These are phyloP conservation scores for Allodekkera sacchari DNA, from an alignment of 805 yeast species.

Conservation along the genomic window DNA sequence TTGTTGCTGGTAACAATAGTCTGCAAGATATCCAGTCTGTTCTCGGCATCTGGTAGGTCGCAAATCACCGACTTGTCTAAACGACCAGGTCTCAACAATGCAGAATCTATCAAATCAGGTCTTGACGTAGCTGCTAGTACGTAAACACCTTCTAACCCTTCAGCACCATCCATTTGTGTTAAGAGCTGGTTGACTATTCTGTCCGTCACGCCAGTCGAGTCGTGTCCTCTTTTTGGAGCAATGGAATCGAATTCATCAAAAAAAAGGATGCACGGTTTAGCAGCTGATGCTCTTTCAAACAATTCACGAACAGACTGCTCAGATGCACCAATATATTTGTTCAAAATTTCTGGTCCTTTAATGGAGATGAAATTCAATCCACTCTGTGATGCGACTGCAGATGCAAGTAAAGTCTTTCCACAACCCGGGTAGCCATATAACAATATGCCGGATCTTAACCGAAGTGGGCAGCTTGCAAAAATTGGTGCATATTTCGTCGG, in stretches of 20 bases:
- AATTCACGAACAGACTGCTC: conserved; percentile 91
- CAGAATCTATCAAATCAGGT: conserved; percentile 94
- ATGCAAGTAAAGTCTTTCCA: conserved; percentile 88
- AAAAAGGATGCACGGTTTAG: conserved; percentile 86
- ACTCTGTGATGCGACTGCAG: conserved; percentile 90
- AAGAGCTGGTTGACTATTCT: conserved; percentile 94
- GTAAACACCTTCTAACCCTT: conserved; percentile 93
- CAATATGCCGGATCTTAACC: conserved; percentile 83
- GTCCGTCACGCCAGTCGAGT: conserved; percentile 95
- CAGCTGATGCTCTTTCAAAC: conserved; percentile 90
- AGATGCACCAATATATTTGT: conserved; percentile 94
- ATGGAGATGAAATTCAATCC: conserved; percentile 89
- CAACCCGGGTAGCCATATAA: conserved; percentile 97
- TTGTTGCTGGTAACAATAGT: conserved; percentile 46
- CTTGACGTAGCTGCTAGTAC: conserved; percentile 94
- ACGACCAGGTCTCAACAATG: conserved; percentile 91
- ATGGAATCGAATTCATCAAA: conserved; percentile 96
- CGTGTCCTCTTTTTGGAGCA: conserved; percentile 97
- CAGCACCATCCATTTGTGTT: conserved; percentile 99
- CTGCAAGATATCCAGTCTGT: conserved; percentile 63
- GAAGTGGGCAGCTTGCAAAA: conserved; percentile 78
- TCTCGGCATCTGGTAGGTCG: conserved; percentile 69
- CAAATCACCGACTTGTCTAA: conserved; percentile 88
- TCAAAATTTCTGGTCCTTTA: conserved; percentile 92
- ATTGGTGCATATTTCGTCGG: conserved; percentile 95